Percentiles rank a stretch among this genome's conserved stretches.
Evolutionary conservation across 768 basidiomycete species (phyloP).

Genomic region (Suillus alpinus): DNA sequence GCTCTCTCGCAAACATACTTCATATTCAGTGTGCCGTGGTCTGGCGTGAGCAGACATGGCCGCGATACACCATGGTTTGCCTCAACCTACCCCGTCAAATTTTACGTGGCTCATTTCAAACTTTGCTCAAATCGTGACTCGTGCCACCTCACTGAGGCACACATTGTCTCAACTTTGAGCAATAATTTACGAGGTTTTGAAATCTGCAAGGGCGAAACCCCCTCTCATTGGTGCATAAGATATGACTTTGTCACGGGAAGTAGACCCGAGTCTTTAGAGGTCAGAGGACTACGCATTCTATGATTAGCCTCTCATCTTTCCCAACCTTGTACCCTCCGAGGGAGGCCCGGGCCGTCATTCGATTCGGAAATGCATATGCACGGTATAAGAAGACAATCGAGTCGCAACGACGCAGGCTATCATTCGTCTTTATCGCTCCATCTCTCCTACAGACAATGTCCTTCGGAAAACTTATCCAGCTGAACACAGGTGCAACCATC

Average conservation of each 20-base stretch:
- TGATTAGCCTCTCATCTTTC: conserved; percentile 1
- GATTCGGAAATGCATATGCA: background rate
- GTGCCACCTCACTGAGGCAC: background rate
- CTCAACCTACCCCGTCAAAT: background rate
- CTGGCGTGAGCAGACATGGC: background rate
- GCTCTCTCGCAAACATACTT: background rate
- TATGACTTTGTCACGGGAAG: background rate
- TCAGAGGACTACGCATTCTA: background rate
- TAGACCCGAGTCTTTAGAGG: background rate
- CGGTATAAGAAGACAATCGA: conserved; percentile 1
- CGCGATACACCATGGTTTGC: background rate
- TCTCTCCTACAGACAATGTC: conserved; percentile 34
- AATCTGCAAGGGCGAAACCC: background rate
- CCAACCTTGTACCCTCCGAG: background rate
- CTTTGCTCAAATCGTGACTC: background rate
- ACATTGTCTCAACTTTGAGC: background rate
- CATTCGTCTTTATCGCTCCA: background rate
- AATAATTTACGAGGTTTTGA: background rate
- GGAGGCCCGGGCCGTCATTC: background rate
- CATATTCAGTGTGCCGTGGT: background rate
- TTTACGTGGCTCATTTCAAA: background rate
- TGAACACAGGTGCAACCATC: conserved; percentile 50
- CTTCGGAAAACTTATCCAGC: conserved; percentile 33
- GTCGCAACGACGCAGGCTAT: background rate
- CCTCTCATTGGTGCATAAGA: background rate